Evolutionary conservation across 1,284 basidiomycete species (phyloP).

Genomic region (Pseudomicrostroma phylloplanum): DNA sequence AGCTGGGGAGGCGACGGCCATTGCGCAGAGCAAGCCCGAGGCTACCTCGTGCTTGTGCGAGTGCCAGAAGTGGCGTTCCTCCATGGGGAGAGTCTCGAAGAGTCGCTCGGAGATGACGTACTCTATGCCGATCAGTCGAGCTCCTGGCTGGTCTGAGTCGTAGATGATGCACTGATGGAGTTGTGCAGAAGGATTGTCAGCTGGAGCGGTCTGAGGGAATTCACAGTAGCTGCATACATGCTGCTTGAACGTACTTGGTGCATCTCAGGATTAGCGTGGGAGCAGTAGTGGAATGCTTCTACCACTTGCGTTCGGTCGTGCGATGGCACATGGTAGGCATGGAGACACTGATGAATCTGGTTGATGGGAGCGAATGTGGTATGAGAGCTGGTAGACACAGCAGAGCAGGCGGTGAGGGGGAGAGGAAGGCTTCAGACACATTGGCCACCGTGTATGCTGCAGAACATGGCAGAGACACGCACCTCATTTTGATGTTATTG

Average conservation of each 20-base stretch:
- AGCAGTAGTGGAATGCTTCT: slow-evolving; percentile 26
- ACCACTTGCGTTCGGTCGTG: slow-evolving; percentile 24
- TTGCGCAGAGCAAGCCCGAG: slow-evolving; percentile 55
- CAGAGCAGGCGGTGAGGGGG: no score
- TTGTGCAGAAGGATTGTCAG: slow-evolving; percentile 4
- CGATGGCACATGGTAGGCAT: slow-evolving; percentile 27
- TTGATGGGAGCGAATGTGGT: slow-evolving; percentile 9
- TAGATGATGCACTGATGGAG: slow-evolving; percentile 53
- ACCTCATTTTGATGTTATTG: no score
- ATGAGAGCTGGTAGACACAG: no score
- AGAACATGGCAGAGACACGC: no score
- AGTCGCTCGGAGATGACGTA: slow-evolving; percentile 56
- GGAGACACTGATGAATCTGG: slow-evolving; percentile 26
- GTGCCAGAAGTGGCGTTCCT: slow-evolving; percentile 59
- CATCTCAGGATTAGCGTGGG: slow-evolving; percentile 12
- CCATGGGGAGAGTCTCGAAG: slow-evolving; percentile 53
- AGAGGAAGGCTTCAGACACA: no score
- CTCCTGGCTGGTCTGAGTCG: slow-evolving; percentile 55
- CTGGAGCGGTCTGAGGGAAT: no score
- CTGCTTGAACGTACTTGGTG: neutral
- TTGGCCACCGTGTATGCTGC: no score
- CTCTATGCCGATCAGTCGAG: slow-evolving; percentile 58
- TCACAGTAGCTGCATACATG: no score
- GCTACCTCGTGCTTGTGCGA: slow-evolving; percentile 57
- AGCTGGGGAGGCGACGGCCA: slow-evolving; percentile 18